Conservation (phyloP, 495 filamentous ascomycete species). For the Penicillium ucsense region DNA sequence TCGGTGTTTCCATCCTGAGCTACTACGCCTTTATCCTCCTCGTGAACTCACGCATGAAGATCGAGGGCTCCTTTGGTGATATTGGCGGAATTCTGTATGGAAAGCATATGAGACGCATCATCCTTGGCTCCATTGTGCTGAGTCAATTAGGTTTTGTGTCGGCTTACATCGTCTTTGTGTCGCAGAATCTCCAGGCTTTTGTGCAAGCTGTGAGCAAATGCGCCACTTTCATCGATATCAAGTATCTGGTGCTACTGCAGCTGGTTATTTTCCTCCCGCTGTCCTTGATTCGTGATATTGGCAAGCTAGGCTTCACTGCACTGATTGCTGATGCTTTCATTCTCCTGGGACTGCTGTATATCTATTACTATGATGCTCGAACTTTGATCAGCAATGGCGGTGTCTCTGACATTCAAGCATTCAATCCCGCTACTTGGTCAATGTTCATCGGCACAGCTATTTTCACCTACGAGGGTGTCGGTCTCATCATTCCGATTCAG, state of each 20-base stretch:
- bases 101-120: slow-evolving; percentile 75
- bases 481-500: slow-evolving; percentile 97
- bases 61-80: slow-evolving; percentile 89
- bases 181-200: slow-evolving; percentile 92
- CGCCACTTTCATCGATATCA: slow-evolving; percentile 69
- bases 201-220: slow-evolving; percentile 76
- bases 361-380: slow-evolving; percentile 89
- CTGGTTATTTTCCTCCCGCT: slow-evolving; percentile 88
- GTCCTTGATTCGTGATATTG: slow-evolving; percentile 88
- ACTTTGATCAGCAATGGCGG: slow-evolving; percentile 72
- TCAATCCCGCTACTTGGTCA: slow-evolving; percentile 86
- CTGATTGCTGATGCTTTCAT: slow-evolving; percentile 92
- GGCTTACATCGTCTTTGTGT: slow-evolving; percentile 97
- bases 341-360: slow-evolving; percentile 78
- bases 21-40: slow-evolving; percentile 96
- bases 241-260: slow-evolving; percentile 84
- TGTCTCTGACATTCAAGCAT: slow-evolving; percentile 70
- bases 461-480: slow-evolving; percentile 97
- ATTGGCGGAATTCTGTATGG: slow-evolving; percentile 91
- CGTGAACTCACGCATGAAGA: slow-evolving; percentile 72
- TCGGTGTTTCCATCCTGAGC: slow-evolving; percentile 72
- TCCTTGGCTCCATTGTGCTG: slow-evolving; percentile 82
- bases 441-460: slow-evolving; percentile 97
- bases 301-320: slow-evolving; percentile 83
- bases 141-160: slow-evolving; percentile 93